Conservation (phyloP, 2,329 filamentous ascomycete species). For the Fusarium mundagurra region DNA sequence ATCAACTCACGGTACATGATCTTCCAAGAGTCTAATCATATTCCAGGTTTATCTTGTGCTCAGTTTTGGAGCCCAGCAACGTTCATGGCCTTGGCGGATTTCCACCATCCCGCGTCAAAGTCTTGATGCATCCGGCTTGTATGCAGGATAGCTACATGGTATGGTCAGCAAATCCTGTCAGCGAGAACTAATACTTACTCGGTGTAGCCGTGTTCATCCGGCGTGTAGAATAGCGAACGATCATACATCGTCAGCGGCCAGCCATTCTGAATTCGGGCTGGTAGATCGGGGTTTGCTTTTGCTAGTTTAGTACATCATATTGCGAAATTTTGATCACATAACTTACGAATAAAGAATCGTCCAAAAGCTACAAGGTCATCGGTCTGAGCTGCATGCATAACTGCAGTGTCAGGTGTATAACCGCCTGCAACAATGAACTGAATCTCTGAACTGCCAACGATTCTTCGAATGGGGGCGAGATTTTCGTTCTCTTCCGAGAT, state of each 20-base stretch:
- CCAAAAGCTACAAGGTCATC: constrained; percentile 50
- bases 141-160: constrained; percentile 23
- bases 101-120: constrained; percentile 8
- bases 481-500: constrained; percentile 46
- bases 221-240: constrained; percentile 34
- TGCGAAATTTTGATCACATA: neutral
- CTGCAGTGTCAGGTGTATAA: constrained; percentile 44
- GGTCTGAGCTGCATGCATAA: constrained; percentile 44
- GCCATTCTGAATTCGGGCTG: constrained; percentile 37
- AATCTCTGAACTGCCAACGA: constrained; percentile 42
- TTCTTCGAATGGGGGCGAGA: constrained; percentile 46
- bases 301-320: neutral
- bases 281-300: constrained; percentile 39
- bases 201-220: constrained; percentile 31
- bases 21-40: neutral
- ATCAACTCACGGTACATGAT: neutral
- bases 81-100: neutral
- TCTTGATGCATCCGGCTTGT: constrained; percentile 17
- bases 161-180: neutral
- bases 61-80: neutral
- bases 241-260: constrained; percentile 39
- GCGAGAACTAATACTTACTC: constrained; percentile 18
- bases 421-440: constrained; percentile 50
- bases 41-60: neutral
- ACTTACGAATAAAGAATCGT: constrained; percentile 45